Evolutionary conservation across 768 basidiomycete species (phyloP).

Genomic region (Boletus bicolor): DNA sequence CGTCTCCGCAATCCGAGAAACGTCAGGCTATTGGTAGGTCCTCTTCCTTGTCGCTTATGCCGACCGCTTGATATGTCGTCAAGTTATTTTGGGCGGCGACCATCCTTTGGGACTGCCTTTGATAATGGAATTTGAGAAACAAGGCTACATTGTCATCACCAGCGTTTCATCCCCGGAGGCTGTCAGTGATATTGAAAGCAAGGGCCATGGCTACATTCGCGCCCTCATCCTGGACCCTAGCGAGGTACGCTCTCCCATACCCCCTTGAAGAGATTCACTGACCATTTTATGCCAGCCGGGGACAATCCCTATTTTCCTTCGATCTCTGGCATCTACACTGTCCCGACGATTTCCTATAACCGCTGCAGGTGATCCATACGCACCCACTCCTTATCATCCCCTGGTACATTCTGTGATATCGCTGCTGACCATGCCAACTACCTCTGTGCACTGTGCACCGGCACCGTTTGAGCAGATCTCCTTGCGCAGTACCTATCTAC

Average conservation of each 20-base stretch:
- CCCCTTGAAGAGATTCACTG: neutral
- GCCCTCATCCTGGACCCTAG: conserved; percentile 78
- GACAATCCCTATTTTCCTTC: conserved; percentile 71
- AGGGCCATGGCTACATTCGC: conserved; percentile 71
- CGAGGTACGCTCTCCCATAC: conserved; percentile 47
- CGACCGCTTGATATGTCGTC: conserved; percentile 2
- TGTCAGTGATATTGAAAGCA: conserved; percentile 60
- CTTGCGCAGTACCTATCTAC: conserved; percentile 58
- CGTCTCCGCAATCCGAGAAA: conserved; percentile 36
- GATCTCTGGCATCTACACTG: conserved; percentile 75
- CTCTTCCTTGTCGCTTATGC: neutral
- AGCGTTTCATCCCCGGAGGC: conserved; percentile 71
- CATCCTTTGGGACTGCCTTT: conserved; percentile 67
- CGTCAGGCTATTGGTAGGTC: conserved; percentile 46
- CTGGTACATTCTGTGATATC: conserved; percentile 79
- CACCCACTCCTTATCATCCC: conserved; percentile 58
- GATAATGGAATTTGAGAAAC: conserved; percentile 68
- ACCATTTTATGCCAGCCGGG: conserved; percentile 50
- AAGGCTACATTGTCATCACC: conserved; percentile 80
- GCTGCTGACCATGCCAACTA: conserved; percentile 55
- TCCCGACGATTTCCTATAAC: conserved; percentile 81
- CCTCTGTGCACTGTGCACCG: conserved; percentile 35
- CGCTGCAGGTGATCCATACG: conserved; percentile 77
- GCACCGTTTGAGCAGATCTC: conserved; percentile 73
- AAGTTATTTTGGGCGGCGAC: conserved; percentile 83